Base-by-base conservation (phyloP, 2,329 filamentous ascomycete genomes). In the Neonectria neomacrospora region DNA sequence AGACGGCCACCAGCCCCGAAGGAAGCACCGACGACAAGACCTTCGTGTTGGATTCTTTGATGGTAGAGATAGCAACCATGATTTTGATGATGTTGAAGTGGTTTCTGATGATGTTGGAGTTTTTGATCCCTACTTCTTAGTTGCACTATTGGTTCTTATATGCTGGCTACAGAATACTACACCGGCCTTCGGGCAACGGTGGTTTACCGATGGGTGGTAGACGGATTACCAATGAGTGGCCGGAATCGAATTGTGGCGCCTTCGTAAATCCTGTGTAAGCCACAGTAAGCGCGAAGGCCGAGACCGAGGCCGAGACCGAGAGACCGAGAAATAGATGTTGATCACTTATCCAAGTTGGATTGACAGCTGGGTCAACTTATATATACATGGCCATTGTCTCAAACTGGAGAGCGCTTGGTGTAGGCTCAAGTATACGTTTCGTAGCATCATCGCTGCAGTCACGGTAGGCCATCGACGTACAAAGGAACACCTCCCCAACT, bases 1-100 rank as follows among this genome's bases (percentile, higher is more conserved):
- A 85, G 11, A 85, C 78, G 50, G 80, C 81, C 3, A 80, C 78
- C 1, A 80, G 67, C 10, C 47, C 47, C n/a, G 47, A 50, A 2
- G 47, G n/a, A 11, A 50, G 47, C 5, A 10, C 47, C 50, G 48
- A 28, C 23, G 45, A 54, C 20, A 54, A 48, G 8, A 18, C 37
- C 30, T 37, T 44, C 23, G 60, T 53, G 23, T 68, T 68, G 32
- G 66, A 64, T 6, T 53, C 30, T 28, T 62, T 55, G 34, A 68
- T 57, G 22, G 37, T 53, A 2, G 53, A 34, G 14, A 66, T 39
- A 14, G 66, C 30, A 8, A 63, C 66, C 66, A 68, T 66, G 47
- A 2, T 50, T 32, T 41, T 41, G 37, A 41, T 18, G 2, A n/a
- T 41, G n/a, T 0, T 18, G n/a, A 41, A 20, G 8, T 20, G 7